phyloP scores from a whole-genome alignment of 2,329 filamentous ascomycete genomes.

The Talaromyces sp. region DNA sequence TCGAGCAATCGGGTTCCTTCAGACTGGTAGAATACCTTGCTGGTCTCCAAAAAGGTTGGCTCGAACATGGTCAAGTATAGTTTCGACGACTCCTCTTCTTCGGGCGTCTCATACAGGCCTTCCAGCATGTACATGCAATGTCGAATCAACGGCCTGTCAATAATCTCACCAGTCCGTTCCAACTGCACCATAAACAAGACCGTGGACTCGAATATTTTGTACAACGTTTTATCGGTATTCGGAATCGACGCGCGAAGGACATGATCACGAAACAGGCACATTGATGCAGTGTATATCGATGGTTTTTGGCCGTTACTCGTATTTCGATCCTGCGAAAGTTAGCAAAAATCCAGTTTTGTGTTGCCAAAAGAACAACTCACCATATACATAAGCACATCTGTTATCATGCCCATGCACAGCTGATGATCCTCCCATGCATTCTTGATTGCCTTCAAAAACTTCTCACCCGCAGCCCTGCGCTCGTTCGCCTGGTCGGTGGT shows the following conservation, averaged over 20 bases:
- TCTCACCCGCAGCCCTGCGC: conserved; percentile 72
- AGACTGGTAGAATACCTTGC: conserved; percentile 64
- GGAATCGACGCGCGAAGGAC: conserved; percentile 61
- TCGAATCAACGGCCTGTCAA: conserved; percentile 75
- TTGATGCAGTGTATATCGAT: conserved; percentile 76
- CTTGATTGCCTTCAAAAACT: conserved; percentile 70
- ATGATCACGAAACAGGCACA: conserved; percentile 81
- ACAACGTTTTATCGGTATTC: conserved; percentile 47
- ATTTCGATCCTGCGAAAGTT: conserved; percentile 60
- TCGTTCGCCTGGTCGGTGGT: conserved; percentile 64
- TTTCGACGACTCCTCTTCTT: conserved; percentile 70
- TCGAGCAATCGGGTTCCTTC: conserved; percentile 72
- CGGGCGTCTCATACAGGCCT: conserved; percentile 72
- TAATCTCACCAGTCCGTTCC: conserved; percentile 83
- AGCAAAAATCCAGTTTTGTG: not conserved
- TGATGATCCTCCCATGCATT: conserved; percentile 84
- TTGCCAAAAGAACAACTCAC: conserved; percentile 34
- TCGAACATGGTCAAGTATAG: conserved; percentile 83
- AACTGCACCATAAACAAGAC: conserved; percentile 87
- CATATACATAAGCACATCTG: conserved; percentile 96
- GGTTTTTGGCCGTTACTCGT: conserved; percentile 69
- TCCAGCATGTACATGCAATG: conserved; percentile 87
- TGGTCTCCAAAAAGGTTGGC: conserved; percentile 65
- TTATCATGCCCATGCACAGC: conserved; percentile 91
- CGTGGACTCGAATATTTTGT: conserved; percentile 71